Conservation (phyloP, 1,139 yeast genomes). For the Kurtzmaniella quercitrusa region DNA sequence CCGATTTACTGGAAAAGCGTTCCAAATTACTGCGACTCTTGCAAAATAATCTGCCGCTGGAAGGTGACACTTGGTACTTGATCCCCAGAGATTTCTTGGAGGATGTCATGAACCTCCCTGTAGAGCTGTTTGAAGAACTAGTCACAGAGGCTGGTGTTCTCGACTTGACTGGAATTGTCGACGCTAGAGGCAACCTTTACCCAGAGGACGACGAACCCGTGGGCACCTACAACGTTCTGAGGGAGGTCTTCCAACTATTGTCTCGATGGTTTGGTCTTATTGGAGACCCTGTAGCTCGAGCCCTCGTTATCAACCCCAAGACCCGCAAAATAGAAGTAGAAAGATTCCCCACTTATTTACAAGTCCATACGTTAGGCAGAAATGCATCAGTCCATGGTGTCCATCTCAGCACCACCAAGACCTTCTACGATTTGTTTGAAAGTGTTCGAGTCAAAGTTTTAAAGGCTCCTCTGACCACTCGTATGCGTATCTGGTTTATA, state of each 20-base stretch:
- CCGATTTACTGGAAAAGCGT: conserved; percentile 17
- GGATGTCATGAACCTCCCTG: conserved; percentile 22
- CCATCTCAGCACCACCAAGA: conserved; percentile 26
- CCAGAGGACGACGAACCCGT: conserved; percentile 27
- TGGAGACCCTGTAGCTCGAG: conserved; percentile 45
- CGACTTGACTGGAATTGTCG: conserved; percentile 26
- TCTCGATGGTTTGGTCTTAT: conserved; percentile 52
- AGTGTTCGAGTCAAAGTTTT: conserved; percentile 18
- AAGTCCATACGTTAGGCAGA: conserved; percentile 46
- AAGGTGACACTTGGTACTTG: conserved; percentile 37
- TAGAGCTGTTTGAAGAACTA: conserved; percentile 22
- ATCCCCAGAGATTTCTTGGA: conserved; percentile 29
- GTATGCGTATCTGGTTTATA: conserved; percentile 40
- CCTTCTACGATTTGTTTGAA: conserved; percentile 31
- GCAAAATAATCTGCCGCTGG: conserved; percentile 15
- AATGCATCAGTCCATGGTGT: conserved; percentile 13
- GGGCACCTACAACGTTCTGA: conserved; percentile 32
- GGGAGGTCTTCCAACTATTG: conserved; percentile 39
- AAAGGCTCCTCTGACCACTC: conserved; percentile 15
- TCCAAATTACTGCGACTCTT: conserved; percentile 19
- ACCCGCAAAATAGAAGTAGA: conserved; percentile 46
- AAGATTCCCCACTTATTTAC: conserved; percentile 46
- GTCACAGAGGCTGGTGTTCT: conserved; percentile 28
- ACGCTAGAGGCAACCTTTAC: conserved; percentile 27
- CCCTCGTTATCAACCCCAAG: conserved; percentile 32